Evolutionary conservation across 192 early-diverging fungal genomes (phyloP), one percentile per base, ranked within the genome.

Genomic region (Paraglomus occultum): DNA sequence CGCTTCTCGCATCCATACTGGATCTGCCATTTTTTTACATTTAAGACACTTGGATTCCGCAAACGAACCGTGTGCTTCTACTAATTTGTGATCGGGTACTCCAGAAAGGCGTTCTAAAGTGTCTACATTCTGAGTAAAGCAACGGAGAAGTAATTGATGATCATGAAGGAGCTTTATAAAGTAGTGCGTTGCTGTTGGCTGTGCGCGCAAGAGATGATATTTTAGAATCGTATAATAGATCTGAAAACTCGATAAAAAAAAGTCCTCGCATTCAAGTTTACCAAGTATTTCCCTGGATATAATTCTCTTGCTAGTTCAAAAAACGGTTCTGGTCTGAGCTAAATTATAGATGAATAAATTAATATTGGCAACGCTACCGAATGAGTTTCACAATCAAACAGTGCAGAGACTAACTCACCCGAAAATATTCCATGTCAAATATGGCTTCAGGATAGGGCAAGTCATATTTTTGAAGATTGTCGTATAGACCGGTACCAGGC

Each of bases 51-150:
- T 85, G 11, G 94, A 89, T 2, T 79, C 77, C 11, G 90, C 88
- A 77, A 98, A 99, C 18, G 91, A 91, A 7, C 97, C 97, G 81
- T 99, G 97, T 0, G 97, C 95, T 68, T 97, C 94, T 5, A 99
- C 90, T 9, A 99, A 67, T 17, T 79, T 75, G 6, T 89, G 82
- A 17, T 82, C 77, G 14, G 78, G 76, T 7, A 98, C 71, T 8
- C 94, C 94, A 8, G 95, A 89, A 0, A 90, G 69, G 9, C 92
- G 87, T 78, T 99, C 97, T 14, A 99, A 77, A 9, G 89, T 94
- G 80, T 99, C 97, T 65, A 99, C 96, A 73, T 99, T 99, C 75
- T 99, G 97, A 20, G 95, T 98, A 75, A 92, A 97, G 62, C 91
- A 89, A 38, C 95, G 79, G 31, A 89, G 79, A 12, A 99, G 82